Base-by-base conservation (phyloP, 352 stramenopile genomes). In the Thalassiosira exigua region DNA sequence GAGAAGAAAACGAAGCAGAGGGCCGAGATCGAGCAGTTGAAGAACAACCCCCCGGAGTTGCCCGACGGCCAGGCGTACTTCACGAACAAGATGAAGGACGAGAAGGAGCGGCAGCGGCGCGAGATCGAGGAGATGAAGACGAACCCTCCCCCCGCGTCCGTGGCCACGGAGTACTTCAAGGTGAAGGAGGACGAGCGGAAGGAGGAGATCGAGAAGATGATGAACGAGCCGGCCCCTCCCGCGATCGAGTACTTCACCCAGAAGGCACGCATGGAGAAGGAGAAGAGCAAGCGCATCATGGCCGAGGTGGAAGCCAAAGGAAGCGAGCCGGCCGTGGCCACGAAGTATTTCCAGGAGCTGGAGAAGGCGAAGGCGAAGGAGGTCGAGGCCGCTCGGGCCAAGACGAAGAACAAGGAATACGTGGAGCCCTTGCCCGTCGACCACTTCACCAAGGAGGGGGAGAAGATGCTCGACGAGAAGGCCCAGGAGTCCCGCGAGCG, bases 41-140 rank as follows among this genome's bases (percentile, higher is more conserved):
- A 14, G 36, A 44, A n/a, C 51, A 9, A 4, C 1, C 51, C 4
- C 7, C 51, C 51, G 3, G n/a, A n/a, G n/a, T n/a, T n/a, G n/a
- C 24, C n/a, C 22, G 51, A 7, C 22, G 51, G n/a, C 51, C 3
- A 54, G 33, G 58, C 51, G 21, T 29, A 68, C 29, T 68, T 68
- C 33, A 32, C 24, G 33, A 33, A 27, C 11, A 7, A 33, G 17
- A 22, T 14, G 19, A 4, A n/a, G 9, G 24, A 26, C 19, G 32
- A 68, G 2, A 19, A 19, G 11, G 58, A 53, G 33, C 26, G 26
- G 2, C 26, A 57, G 19, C 29, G 4, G 58, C 19, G 17, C 1
- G 2, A 26, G 5, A 50, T 19, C 17, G 36, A 44, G 14, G 36
- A 44, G 36, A 14, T 44, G 36, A 7, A 14, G 14, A 44, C 7